These are phyloP conservation scores for Fusarium sarcochroum DNA, from an alignment of 2,329 filamentous ascomycete genomes.

Conservation along the genomic window DNA sequence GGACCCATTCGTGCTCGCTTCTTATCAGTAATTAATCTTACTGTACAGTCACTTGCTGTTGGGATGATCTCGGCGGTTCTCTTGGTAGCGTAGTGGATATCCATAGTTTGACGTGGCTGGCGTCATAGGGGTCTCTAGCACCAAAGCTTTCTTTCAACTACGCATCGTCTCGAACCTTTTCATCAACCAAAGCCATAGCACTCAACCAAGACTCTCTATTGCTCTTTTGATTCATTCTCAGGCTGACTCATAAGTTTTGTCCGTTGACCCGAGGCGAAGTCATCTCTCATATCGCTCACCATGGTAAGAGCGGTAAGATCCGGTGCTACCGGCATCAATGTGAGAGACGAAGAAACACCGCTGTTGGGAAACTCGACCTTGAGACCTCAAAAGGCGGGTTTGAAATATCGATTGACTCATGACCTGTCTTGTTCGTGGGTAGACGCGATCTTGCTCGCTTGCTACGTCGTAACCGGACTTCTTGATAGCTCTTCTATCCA, in stretches of 20 bases:
- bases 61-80: constrained; percentile 22
- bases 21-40: not conserved
- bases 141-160: constrained; percentile 35
- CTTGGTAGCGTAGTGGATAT: constrained; percentile 30
- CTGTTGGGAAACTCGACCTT: constrained; percentile 15
- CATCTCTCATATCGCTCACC: not conserved
- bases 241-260: accelerated
- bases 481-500: constrained; percentile 82
- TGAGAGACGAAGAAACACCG: constrained; percentile 41
- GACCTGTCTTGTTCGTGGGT: constrained; percentile 66
- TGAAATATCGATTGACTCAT: constrained; percentile 22
- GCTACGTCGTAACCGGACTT: constrained; percentile 82
- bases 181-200: not conserved
- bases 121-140: constrained; percentile 36
- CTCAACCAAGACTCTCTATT: not conserved
- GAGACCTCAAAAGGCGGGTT: constrained; percentile 1
- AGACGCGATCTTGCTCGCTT: constrained; percentile 77
- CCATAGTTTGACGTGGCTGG: constrained; percentile 21
- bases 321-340: not conserved
- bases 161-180: not conserved
- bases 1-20: not conserved
- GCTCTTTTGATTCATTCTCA: not conserved
- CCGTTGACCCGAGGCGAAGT: too few species aligned
- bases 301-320: constrained; percentile 17
- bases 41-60: not conserved